Evolutionary conservation across 2,329 filamentous ascomycete genomes (phyloP).

Genomic region (Elsinoe necatrix): DNA sequence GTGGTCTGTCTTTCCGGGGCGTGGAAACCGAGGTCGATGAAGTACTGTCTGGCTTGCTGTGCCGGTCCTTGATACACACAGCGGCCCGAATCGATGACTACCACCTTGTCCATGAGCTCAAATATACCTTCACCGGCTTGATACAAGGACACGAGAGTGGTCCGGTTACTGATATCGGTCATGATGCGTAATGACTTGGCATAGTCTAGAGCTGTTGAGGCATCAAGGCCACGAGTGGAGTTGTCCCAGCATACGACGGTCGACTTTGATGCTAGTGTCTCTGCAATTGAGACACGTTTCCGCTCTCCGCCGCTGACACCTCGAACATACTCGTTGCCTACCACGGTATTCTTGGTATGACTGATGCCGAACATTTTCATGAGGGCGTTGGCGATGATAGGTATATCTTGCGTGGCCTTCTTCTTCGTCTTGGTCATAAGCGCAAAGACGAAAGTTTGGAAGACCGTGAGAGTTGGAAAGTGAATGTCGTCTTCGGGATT

Average conservation of each 20-base stretch:
- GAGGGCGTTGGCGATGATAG: constrained; percentile 60
- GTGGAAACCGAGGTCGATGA: constrained; percentile 56
- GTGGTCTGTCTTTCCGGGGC: constrained; percentile 58
- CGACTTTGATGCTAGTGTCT: constrained; percentile 65
- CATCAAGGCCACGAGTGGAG: constrained; percentile 69
- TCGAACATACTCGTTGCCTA: constrained; percentile 64
- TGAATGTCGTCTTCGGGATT: constrained; percentile 71
- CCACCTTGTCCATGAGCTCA: constrained; percentile 69
- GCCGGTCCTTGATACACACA: constrained; percentile 59
- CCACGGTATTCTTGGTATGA: constrained; percentile 64
- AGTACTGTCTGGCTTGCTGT: constrained; percentile 55
- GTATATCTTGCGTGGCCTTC: constrained; percentile 54
- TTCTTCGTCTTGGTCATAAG: constrained; percentile 68
- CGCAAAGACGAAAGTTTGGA: constrained; percentile 68
- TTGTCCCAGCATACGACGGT: constrained; percentile 75
- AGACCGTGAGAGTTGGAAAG: constrained; percentile 64
- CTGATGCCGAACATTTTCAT: constrained; percentile 71
- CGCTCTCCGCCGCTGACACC: constrained; percentile 74
- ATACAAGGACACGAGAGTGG: constrained; percentile 63
- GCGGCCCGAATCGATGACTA: constrained; percentile 65
- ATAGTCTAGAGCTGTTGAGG: constrained; percentile 70
- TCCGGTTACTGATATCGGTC: constrained; percentile 66
- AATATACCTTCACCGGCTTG: constrained; percentile 64
- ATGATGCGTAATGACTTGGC: constrained; percentile 69
- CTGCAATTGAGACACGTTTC: constrained; percentile 71